These are phyloP conservation scores for Suillus subalutaceus DNA, from an alignment of 768 basidiomycete species.

Conservation along the genomic window DNA sequence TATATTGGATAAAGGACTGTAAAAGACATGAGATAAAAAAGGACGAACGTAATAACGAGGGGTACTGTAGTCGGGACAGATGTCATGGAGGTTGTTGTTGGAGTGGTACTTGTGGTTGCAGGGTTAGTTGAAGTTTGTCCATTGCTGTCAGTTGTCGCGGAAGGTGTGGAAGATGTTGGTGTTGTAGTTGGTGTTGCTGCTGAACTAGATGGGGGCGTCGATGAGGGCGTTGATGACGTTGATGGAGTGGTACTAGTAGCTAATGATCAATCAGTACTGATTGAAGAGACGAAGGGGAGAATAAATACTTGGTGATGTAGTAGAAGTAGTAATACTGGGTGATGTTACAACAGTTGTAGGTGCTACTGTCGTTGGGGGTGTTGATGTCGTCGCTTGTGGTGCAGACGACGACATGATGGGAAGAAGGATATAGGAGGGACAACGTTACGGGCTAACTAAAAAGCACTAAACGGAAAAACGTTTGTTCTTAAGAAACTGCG, in stretches of 20 bases:
- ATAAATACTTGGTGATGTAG: neutral
- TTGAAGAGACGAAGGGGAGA: neutral
- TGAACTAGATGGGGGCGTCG: neutral
- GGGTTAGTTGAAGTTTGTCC: conserved; percentile 9
- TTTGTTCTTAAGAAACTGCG: neutral
- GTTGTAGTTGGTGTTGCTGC: neutral
- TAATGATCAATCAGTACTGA: neutral
- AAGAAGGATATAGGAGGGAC: neutral
- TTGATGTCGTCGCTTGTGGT: neutral
- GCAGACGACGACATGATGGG: conserved; percentile 21
- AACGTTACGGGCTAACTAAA: too few species aligned
- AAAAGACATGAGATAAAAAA: neutral
- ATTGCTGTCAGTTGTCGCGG: neutral
- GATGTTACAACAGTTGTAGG: neutral
- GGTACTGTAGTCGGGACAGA: conserved; percentile 7
- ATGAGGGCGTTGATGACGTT: neutral
- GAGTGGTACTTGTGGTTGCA: neutral
- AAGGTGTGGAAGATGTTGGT: neutral
- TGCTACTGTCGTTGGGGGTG: neutral
- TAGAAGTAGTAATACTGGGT: neutral
- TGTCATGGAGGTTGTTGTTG: conserved; percentile 8
- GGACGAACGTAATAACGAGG: conserved; percentile 25
- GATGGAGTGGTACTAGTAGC: neutral
- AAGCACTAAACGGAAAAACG: neutral
- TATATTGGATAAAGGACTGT: neutral